Conservation (phyloP, 768 basidiomycete genomes). For the Serendipita sp. region DNA sequence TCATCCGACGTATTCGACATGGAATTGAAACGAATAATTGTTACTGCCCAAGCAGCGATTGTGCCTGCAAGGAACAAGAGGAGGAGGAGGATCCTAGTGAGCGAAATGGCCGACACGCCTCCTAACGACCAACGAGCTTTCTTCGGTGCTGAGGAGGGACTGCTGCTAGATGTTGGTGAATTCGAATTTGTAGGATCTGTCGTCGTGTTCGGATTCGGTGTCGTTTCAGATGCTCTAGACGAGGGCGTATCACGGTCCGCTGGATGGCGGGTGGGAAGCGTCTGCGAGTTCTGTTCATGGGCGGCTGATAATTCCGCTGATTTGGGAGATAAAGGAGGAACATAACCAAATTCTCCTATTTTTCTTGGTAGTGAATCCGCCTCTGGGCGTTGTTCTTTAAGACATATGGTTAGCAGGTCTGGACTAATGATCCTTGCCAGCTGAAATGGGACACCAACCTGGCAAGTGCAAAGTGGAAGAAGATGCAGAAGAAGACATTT, state of each 20-base stretch:
- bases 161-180: conserved; percentile 17
- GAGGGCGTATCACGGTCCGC: conserved; percentile 25
- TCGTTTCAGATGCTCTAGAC: conserved; percentile 14
- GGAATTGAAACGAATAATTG: conserved; percentile 16
- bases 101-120: conserved; percentile 12
- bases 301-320: conserved; percentile 7
- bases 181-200: conserved; percentile 23
- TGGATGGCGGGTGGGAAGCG: conserved; percentile 26
- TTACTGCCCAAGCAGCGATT: conserved; percentile 40
- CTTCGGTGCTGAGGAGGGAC: conserved; percentile 14
- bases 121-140: conserved; percentile 8
- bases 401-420: not conserved
- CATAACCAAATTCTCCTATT: conserved; percentile 50
- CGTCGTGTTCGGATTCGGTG: conserved; percentile 17
- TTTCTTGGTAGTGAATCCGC: conserved; percentile 49
- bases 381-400: conserved; percentile 26
- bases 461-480: not conserved
- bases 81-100: conserved; percentile 12
- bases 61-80: conserved; percentile 26
- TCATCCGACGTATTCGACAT: conserved; percentile 5
- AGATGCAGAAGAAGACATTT: conserved; percentile 1
- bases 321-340: not conserved
- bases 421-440: not conserved
- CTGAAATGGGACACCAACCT: not conserved
- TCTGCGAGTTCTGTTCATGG: conserved; percentile 21